Evolutionary conservation across 129 eudicot genomes (phyloP), one percentile per base, ranked within the genome.

Genomic region (Helichrysum umbraculigerum): DNA sequence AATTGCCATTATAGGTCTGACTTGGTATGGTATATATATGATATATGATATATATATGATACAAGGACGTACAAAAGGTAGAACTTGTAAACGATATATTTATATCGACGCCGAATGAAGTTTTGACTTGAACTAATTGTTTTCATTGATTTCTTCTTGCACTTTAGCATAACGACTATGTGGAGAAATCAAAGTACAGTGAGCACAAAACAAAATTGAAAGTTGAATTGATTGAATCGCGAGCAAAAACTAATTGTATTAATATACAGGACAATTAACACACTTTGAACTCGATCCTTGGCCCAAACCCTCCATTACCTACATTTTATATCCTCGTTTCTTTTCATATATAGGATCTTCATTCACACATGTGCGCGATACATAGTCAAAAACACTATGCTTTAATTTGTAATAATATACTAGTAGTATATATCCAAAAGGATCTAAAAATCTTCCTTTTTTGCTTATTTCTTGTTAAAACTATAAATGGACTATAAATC

Each of bases 61-160:
- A 33, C 37, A 37, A 44, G 4, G 4, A 47, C 14, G 28, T 0
- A 25, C 28, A 22, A 37, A 22, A 42, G 8, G 44, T 5, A 35
- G 32, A 20, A 19, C 44, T 39, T 39, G 44, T 39, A 39, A 39
- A 39, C 44, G 11, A 39, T 7, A 8, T 39, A 39, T 39, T 39
- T 7, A 7, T 39, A 34, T 39, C 3, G 2, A 14, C 19, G 57
- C 57, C 19, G 20, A 3, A 3, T 15, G 57, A 12, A 51, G 17
- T 14, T 16, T 70, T 28, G 29, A 65, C 50, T 65, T 71, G 70
- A 25, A 70, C 35, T 65, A 57, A 68, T 44, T 35, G 67, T 66
- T 25, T 25, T 72, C 68, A 54, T 35, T n/a, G n/a, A n/a, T n/a
- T n/a, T 72, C 65, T 79, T 72, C 11, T 58, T 66, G 52, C 8